Conservation (phyloP, 116 monocot genomes). For the Trichopus zeylanicus region DNA sequence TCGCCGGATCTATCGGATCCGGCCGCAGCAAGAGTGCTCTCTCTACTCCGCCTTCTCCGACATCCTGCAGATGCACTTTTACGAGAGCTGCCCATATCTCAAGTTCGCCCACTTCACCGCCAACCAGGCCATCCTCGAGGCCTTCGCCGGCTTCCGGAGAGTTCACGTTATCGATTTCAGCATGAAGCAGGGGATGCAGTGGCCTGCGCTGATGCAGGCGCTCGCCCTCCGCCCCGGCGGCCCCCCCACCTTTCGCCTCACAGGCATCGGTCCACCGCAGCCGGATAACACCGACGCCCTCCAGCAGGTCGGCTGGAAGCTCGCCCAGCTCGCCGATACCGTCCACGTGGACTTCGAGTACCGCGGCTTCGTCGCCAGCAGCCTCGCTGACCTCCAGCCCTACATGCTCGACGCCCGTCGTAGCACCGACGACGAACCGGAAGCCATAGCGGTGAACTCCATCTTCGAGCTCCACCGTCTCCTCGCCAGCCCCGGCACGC, state of each 20-base stretch:
- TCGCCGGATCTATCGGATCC: slow-evolving; percentile 45
- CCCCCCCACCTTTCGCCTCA: slow-evolving; percentile 59
- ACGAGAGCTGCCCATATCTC: slow-evolving; percentile 66
- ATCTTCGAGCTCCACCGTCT: slow-evolving; percentile 61
- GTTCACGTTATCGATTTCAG: slow-evolving; percentile 66
- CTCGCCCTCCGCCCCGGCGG: slow-evolving; percentile 71
- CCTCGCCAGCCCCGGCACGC: slow-evolving; percentile 24
- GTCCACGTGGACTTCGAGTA: slow-evolving; percentile 69
- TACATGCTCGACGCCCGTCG: slow-evolving; percentile 30
- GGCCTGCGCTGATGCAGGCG: slow-evolving; percentile 68
- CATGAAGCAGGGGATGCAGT: slow-evolving; percentile 62
- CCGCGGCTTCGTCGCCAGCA: slow-evolving; percentile 42
- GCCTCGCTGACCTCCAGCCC: slow-evolving; percentile 64
- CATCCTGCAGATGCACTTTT: slow-evolving; percentile 62
- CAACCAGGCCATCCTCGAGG: slow-evolving; percentile 72
- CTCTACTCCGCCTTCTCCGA: slow-evolving; percentile 49
- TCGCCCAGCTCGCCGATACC: slow-evolving; percentile 61
- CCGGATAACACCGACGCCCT: slow-evolving; percentile 47
- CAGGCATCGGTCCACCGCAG: slow-evolving; percentile 58
- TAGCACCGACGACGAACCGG: slow-evolving; percentile 18
- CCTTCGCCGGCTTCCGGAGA: slow-evolving; percentile 35
- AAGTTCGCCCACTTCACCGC: slow-evolving; percentile 84
- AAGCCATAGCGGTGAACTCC: slow-evolving; percentile 74
- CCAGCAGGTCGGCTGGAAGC: slow-evolving; percentile 59
- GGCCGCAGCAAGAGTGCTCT: slow-evolving; percentile 13